Evolutionary conservation across 495 filamentous ascomycete species (phyloP).

Genomic region (Aspergillus heteromorphus): DNA sequence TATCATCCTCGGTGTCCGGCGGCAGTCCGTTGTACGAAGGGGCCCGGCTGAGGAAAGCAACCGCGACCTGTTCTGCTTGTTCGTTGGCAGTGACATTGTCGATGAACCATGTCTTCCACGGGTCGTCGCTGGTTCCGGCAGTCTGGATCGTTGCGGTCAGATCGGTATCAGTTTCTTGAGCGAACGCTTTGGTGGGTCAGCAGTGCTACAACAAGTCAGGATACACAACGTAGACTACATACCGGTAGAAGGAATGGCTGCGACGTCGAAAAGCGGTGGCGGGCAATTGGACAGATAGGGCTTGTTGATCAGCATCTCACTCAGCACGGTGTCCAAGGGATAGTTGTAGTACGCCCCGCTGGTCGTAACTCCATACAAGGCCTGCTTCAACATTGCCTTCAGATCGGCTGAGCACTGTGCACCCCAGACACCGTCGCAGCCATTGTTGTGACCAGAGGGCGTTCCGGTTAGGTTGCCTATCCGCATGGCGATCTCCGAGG

Average conservation of each 20-base stretch:
- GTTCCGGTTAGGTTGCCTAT: slow-evolving; percentile 38
- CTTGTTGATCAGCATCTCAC: slow-evolving; percentile 21
- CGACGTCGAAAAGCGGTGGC: slow-evolving; percentile 31
- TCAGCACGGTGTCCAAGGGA: slow-evolving; percentile 29
- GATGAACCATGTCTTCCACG: slow-evolving; percentile 40
- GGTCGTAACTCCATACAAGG: slow-evolving; percentile 25
- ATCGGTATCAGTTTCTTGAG: slow-evolving; percentile 25
- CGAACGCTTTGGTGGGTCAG: slow-evolving; percentile 28
- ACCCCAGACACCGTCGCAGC: slow-evolving; percentile 41
- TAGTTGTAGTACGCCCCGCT: slow-evolving; percentile 26
- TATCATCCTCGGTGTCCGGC: slow-evolving; percentile 25
- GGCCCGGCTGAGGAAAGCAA: slow-evolving; percentile 37
- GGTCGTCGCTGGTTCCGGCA: slow-evolving; percentile 23
- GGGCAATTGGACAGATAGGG: slow-evolving; percentile 27
- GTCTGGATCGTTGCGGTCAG: slow-evolving; percentile 26
- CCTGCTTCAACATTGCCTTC: slow-evolving; percentile 22
- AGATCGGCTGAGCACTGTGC: slow-evolving; percentile 30
- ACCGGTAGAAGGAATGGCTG: slow-evolving; percentile 34
- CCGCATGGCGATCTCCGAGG: slow-evolving; percentile 37
- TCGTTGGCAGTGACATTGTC: slow-evolving; percentile 31
- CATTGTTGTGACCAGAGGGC: slow-evolving; percentile 32
- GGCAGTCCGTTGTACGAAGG: slow-evolving; percentile 27
- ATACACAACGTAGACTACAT: slow-evolving; percentile 10
- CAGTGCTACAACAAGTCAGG: not conserved
- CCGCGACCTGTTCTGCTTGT: slow-evolving; percentile 37